These are phyloP conservation scores for Lasiodiplodia theobromae DNA, from an alignment of 2,329 filamentous ascomycete species.

Conservation along the genomic window DNA sequence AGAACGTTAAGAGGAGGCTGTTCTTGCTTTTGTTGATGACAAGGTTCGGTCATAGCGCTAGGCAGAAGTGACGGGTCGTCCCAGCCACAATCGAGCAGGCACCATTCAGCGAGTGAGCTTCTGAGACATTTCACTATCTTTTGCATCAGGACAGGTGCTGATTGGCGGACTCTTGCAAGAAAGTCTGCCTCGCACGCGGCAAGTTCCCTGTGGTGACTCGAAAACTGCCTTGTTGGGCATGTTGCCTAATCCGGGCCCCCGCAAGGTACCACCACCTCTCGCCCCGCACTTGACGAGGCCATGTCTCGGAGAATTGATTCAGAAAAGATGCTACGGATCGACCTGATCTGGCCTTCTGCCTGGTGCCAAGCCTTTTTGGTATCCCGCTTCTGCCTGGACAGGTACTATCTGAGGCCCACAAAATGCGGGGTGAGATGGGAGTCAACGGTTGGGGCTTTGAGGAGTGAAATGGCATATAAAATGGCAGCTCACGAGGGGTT, in stretches of 20 bases:
- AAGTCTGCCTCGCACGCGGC: constrained; percentile 1
- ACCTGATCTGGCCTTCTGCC: neutral
- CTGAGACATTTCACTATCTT: neutral
- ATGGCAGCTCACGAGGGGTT: too few species aligned
- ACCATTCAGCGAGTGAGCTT: neutral
- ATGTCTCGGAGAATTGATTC: neutral
- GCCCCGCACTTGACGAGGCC: too few species aligned
- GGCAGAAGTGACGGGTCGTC: neutral
- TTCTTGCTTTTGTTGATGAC: too few species aligned
- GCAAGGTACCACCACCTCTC: neutral
- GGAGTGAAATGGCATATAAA: neutral
- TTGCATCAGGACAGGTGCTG: neutral
- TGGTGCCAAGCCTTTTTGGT: neutral
- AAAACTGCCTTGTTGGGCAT: neutral
- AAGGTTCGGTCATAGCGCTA: neutral
- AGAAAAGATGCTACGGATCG: neutral
- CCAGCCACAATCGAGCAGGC: neutral
- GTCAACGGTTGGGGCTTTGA: neutral
- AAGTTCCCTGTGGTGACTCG: neutral
- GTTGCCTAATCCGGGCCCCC: neutral
- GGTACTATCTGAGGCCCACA: neutral
- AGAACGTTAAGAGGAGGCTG: too few species aligned
- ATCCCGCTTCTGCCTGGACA: constrained; percentile 12
- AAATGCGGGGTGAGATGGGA: constrained; percentile 9
- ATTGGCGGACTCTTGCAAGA: neutral